Conservation (phyloP, 306 rosid species). For the Pterocarpus macrocarpus region DNA sequence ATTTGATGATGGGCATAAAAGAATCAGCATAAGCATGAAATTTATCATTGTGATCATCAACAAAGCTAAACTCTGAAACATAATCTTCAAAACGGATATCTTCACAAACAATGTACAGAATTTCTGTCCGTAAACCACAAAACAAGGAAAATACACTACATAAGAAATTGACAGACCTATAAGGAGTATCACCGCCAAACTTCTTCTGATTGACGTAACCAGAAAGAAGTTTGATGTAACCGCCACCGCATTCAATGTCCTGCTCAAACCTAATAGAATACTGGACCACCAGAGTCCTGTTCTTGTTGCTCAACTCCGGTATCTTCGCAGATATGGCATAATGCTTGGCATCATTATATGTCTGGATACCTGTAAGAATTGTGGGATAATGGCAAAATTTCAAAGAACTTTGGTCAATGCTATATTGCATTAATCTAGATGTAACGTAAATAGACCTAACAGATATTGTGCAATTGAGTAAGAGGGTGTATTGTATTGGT, state of each 20-base stretch:
- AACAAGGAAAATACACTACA: neutral
- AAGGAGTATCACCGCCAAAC: slow-evolving; percentile 94
- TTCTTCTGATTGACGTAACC: slow-evolving; percentile 98
- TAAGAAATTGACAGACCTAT: slow-evolving; percentile 64
- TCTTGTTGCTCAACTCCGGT: slow-evolving; percentile 77
- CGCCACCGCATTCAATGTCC: slow-evolving; percentile 98
- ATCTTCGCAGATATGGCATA: slow-evolving; percentile 88
- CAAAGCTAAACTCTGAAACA: slow-evolving; percentile 3
- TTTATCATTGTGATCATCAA: slow-evolving; percentile 9
- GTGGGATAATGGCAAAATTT: neutral
- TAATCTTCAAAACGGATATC: neutral
- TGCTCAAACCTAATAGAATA: slow-evolving; percentile 92
- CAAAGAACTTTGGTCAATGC: neutral
- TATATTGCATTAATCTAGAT: slow-evolving; percentile 9
- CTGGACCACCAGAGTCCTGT: slow-evolving; percentile 86
- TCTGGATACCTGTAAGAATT: slow-evolving; percentile 79
- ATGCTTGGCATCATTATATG: slow-evolving; percentile 92
- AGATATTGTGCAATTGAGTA: slow-evolving; percentile 5
- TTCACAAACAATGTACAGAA: slow-evolving; percentile 18
- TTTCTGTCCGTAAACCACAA: neutral
- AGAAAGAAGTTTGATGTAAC: slow-evolving; percentile 91
- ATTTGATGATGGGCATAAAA: neutral
- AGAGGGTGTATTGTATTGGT: neutral
- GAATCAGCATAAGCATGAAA: slow-evolving; percentile 16
- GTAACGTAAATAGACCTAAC: neutral